Evolutionary conservation across 441 rosid species (phyloP).

Genomic region (Erodium texanum): DNA sequence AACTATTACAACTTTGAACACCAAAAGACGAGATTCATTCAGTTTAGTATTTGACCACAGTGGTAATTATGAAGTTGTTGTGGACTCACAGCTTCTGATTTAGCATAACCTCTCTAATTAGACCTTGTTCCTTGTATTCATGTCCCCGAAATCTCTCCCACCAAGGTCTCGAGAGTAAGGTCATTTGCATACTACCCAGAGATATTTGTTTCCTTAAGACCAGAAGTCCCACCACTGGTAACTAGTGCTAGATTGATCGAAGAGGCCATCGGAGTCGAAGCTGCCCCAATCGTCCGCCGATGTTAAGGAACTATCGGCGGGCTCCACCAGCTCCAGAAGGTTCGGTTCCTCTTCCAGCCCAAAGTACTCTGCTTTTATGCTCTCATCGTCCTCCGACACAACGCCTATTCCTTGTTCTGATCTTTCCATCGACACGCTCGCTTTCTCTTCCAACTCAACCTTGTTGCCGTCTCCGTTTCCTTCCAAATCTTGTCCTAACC

Average conservation of each 20-base stretch:
- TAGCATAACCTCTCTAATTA: no score
- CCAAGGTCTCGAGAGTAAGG: not conserved
- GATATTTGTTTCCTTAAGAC: constrained; percentile 36
- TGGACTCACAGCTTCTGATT: no score
- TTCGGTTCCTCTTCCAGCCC: constrained; percentile 30
- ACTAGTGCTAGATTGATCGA: constrained; percentile 40
- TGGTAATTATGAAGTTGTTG: no score
- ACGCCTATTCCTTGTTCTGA: constrained; percentile 26
- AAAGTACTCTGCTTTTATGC: constrained; percentile 46
- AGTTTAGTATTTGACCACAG: no score
- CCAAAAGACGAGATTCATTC: no score
- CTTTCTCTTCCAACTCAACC: constrained; percentile 31
- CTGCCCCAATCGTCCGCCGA: constrained; percentile 71
- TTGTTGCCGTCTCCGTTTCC: not conserved
- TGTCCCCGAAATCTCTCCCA: constrained; percentile 4
- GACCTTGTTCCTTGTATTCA: not conserved
- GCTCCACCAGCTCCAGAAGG: constrained; percentile 51
- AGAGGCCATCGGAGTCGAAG: no score
- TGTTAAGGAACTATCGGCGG: constrained; percentile 56
- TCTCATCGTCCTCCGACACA: constrained; percentile 23
- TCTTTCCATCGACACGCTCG: no score
- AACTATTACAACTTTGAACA: no score
- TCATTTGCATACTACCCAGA: constrained; percentile 14
- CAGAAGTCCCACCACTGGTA: constrained; percentile 84
- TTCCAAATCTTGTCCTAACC: constrained; percentile 15